Conservation (phyloP, 345 rosid species). For the Cardamine chenopodiifolia region DNA sequence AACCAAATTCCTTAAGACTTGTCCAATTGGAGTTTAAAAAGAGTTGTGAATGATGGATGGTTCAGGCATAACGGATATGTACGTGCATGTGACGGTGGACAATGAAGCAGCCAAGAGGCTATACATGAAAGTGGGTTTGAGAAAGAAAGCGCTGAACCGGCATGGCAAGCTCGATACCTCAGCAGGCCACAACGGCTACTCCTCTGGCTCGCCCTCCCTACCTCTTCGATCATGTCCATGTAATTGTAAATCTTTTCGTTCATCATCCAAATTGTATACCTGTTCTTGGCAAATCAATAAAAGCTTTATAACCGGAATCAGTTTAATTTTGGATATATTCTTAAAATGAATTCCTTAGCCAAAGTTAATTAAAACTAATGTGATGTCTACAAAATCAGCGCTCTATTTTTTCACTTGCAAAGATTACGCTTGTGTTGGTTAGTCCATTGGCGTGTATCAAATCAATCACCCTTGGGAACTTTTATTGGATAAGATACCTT, state of each 20-base stretch:
- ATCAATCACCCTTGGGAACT: not conserved
- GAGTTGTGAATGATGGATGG: conserved; percentile 18
- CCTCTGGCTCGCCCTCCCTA: conserved; percentile 64
- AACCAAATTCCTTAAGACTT: conserved; percentile 9
- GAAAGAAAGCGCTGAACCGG: conserved; percentile 76
- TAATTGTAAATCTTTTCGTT: conserved; percentile 12
- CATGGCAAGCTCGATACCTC: conserved; percentile 93
- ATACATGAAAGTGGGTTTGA: conserved; percentile 75
- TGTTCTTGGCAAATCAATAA: conserved; percentile 10
- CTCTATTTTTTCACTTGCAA: not conserved
- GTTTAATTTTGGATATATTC: not conserved
- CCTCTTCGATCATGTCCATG: conserved; percentile 26
- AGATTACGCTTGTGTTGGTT: not conserved
- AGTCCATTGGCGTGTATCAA: not conserved
- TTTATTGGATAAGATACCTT: conserved; percentile 20
- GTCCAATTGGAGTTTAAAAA: not conserved
- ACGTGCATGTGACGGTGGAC: conserved; percentile 83
- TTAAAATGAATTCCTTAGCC: not conserved
- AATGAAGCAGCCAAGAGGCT: conserved; percentile 83
- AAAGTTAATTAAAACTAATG: not conserved
- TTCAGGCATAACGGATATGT: conserved; percentile 83
- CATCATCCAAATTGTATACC: not conserved
- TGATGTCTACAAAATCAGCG: not conserved
- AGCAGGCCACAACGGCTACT: conserved; percentile 78
- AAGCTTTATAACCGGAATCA: not conserved